Evolutionary conservation across 2,329 filamentous ascomycete species (phyloP).

Genomic region (Colletotrichum limetticola): DNA sequence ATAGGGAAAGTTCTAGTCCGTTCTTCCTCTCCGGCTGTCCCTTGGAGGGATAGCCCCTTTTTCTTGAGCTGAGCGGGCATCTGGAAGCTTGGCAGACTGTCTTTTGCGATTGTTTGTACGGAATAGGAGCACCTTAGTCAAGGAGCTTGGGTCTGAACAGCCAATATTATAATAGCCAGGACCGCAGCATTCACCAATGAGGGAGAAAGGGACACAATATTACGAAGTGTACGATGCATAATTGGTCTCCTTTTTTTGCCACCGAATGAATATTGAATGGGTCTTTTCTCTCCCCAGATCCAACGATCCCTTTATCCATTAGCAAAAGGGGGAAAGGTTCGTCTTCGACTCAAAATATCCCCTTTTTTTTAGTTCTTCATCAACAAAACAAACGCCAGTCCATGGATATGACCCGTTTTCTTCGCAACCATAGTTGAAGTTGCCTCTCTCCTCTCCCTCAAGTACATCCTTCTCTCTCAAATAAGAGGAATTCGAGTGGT

Average conservation of each 20-base stretch:
- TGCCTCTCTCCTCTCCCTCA: neutral
- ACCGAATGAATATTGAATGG: neutral
- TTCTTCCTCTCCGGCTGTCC: neutral
- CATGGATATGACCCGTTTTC: constrained; percentile 8
- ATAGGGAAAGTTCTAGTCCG: constrained; percentile 42
- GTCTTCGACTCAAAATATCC: neutral
- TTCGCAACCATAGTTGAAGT: neutral
- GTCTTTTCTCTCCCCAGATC: neutral
- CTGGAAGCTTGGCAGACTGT: neutral
- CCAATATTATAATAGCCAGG: neutral
- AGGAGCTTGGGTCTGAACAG: neutral
- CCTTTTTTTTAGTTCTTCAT: constrained; percentile 7
- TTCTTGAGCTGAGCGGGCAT: too few species aligned
- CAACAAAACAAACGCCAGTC: constrained; percentile 20
- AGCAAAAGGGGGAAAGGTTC: neutral
- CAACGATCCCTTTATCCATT: neutral
- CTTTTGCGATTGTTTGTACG: neutral
- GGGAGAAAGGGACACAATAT: neutral
- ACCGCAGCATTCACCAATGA: neutral
- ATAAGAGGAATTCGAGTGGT: neutral
- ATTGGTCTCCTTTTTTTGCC: neutral
- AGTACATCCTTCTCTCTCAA: neutral
- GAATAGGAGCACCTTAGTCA: neutral
- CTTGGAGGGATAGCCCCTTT: neutral
- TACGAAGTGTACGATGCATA: neutral